A percentile compares a stretch with the other conserved stretches of the same genome.
Evolutionary conservation across 257 asterid species (phyloP).

Genomic region (Asclepias syriaca): DNA sequence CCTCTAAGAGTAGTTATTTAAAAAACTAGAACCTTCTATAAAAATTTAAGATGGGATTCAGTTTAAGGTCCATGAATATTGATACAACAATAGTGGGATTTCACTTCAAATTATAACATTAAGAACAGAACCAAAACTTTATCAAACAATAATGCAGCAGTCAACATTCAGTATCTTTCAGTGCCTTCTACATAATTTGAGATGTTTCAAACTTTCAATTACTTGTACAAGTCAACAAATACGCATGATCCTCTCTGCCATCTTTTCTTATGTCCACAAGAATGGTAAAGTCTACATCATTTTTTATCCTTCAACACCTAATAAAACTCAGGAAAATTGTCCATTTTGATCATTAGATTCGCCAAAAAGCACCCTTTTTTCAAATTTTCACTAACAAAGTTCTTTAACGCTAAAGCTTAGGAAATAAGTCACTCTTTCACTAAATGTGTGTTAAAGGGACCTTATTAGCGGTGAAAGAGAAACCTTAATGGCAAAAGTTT

Average conservation of each 20-base stretch:
- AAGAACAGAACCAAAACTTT: neutral
- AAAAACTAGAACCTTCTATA: neutral
- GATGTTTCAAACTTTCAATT: neutral
- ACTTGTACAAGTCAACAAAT: neutral
- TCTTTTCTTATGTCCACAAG: neutral
- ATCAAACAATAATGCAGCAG: neutral
- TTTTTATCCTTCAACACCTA: neutral
- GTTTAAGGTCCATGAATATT: neutral
- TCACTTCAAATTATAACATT: neutral
- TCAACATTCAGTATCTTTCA: neutral
- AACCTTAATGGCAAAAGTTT: too few relatives aligned
- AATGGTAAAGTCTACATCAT: neutral
- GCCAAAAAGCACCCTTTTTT: too few relatives aligned
- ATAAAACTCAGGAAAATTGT: neutral
- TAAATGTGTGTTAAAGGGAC: too few relatives aligned
- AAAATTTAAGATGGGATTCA: neutral
- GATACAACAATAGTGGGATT: neutral
- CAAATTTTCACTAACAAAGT: too few relatives aligned
- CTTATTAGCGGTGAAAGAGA: too few relatives aligned
- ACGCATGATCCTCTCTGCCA: neutral
- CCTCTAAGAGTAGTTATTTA: neutral
- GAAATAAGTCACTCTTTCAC: too few relatives aligned
- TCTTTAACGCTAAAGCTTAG: too few relatives aligned
- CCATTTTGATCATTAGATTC: too few relatives aligned
- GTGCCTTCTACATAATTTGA: neutral